Evolutionary conservation across 1,139 yeast species (phyloP).

Genomic region (Kurtzmaniella quercitrusa): DNA sequence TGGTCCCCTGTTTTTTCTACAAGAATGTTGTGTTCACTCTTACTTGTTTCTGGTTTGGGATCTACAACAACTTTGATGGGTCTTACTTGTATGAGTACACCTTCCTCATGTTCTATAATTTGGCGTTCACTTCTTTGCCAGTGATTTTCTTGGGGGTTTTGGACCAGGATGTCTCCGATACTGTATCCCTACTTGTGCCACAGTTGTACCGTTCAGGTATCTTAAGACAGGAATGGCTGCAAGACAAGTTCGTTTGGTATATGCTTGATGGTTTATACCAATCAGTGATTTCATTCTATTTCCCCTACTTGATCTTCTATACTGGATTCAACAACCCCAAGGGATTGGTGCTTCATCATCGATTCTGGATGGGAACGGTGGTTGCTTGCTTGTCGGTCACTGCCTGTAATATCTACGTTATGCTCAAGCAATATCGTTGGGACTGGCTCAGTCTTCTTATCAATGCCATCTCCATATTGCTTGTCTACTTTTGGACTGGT

Average conservation of each 20-base stretch:
- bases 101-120: conserved; percentile 83
- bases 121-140: conserved; percentile 93
- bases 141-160: conserved; percentile 85
- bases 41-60: conserved; percentile 91
- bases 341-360: conserved; percentile 73
- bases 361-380: conserved; percentile 80
- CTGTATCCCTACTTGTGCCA: conserved; percentile 82
- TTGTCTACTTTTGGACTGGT: conserved; percentile 86
- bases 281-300: conserved; percentile 78
- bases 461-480: conserved; percentile 57
- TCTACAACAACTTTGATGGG: conserved; percentile 82
- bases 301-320: conserved; percentile 67
- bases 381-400: conserved; percentile 78
- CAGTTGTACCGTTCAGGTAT: conserved; percentile 86
- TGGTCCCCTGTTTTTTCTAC: conserved; percentile 91
- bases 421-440: conserved; percentile 88
- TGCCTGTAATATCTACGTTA: conserved; percentile 74
- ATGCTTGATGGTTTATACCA: conserved; percentile 88
- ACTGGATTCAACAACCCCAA: conserved; percentile 53
- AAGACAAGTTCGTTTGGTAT: conserved; percentile 75
- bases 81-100: conserved; percentile 90
- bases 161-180: conserved; percentile 89
- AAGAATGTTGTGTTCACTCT: conserved; percentile 87
- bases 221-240: conserved; percentile 74
- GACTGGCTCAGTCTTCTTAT: conserved; percentile 78